phyloP scores from a whole-genome alignment of 2,329 filamentous ascomycete species.

The Calonectria montana region DNA sequence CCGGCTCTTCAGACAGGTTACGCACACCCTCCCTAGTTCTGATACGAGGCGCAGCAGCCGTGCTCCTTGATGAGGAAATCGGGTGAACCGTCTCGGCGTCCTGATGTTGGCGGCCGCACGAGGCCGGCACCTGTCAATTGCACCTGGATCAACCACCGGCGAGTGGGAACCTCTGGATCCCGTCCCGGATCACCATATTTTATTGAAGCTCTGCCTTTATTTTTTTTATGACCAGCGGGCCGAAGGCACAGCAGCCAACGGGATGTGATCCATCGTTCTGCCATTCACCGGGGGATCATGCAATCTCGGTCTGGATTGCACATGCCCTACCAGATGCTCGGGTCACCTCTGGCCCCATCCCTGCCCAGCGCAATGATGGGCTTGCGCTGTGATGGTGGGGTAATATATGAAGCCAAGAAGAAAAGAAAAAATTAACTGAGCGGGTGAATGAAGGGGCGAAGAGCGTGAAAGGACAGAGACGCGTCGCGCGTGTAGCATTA shows the following conservation, averaged over 20 bases:
- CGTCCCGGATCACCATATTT: not conserved
- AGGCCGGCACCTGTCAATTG: constrained; percentile 22
- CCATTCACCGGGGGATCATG: constrained; percentile 10
- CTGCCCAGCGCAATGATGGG: constrained; percentile 10
- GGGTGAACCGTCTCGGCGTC: constrained; percentile 30
- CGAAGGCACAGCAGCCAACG: not conserved
- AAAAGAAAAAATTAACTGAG: not conserved
- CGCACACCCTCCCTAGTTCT: constrained; percentile 28
- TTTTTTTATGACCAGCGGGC: not conserved
- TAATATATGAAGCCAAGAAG: constrained; percentile 9
- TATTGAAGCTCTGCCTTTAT: not conserved
- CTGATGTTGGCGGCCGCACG: constrained; percentile 42
- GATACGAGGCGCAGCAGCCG: constrained; percentile 29
- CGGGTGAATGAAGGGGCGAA: not conserved
- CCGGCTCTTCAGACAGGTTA: constrained; percentile 25
- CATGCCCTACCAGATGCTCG: constrained; percentile 19
- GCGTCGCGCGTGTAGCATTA: constrained; percentile 21
- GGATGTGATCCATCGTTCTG: constrained; percentile 19
- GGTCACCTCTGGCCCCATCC: constrained; percentile 12
- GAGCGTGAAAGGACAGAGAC: not conserved
- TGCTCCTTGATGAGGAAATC: constrained; percentile 35
- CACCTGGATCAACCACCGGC: not conserved
- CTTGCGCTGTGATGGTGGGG: constrained; percentile 19
- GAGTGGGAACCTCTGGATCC: not conserved
- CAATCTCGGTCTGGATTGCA: not conserved